Percentiles rank a stretch among this genome's conserved stretches.
Evolutionary conservation across 768 basidiomycete species (phyloP).

Genomic region (Kwoniella heveanensis): DNA sequence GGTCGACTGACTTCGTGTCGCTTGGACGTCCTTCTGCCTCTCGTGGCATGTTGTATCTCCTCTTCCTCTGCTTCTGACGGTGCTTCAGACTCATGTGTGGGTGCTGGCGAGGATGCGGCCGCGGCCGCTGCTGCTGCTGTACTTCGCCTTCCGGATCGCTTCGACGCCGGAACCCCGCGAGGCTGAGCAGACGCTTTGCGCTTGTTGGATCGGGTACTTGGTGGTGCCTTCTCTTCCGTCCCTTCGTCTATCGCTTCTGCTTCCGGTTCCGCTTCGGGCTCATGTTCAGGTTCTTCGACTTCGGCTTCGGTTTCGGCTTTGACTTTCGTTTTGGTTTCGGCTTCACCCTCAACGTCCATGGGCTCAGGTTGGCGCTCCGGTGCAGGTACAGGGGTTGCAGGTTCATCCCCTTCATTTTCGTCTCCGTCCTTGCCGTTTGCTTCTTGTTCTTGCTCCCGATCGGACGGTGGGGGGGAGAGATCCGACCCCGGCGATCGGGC

Average conservation of each 20-base stretch:
- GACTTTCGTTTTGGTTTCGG: neutral
- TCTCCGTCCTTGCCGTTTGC: neutral
- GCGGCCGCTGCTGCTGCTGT: neutral
- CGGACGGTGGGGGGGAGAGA: conserved; percentile 23
- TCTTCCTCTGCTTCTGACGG: conserved; percentile 24
- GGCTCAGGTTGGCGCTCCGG: neutral
- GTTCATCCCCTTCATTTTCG: neutral
- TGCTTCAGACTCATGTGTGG: conserved; percentile 19
- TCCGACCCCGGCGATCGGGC: conserved; percentile 27
- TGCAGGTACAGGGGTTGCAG: neutral
- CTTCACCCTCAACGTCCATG: neutral
- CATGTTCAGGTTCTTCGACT: conserved; percentile 1
- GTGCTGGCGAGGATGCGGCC: neutral
- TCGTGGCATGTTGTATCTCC: conserved; percentile 21
- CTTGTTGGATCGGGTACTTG: conserved; percentile 25
- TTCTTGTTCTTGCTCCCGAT: neutral
- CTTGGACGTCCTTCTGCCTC: conserved; percentile 22
- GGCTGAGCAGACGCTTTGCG: conserved; percentile 33
- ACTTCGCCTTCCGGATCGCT: conserved; percentile 25
- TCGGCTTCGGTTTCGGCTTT: neutral
- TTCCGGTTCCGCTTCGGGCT: neutral
- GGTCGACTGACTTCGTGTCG: neutral
- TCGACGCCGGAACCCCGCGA: conserved; percentile 27
- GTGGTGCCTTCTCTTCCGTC: neutral
- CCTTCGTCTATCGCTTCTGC: neutral